Evolutionary conservation across 768 basidiomycete species (phyloP), one percentile per base, ranked within the genome.

Genomic region (Suillus ampliporus): DNA sequence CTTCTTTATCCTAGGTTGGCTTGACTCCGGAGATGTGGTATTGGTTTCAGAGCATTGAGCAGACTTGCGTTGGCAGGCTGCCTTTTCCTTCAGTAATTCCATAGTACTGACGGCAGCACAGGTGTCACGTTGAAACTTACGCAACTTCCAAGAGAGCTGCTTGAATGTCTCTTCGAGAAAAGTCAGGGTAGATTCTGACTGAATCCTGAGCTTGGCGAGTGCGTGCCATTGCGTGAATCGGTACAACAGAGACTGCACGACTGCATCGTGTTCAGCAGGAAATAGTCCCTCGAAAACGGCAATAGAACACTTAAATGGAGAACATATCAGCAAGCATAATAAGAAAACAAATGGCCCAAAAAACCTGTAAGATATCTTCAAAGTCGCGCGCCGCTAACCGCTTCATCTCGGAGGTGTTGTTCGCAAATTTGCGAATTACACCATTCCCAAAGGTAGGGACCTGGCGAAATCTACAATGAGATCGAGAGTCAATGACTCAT

Each of bases 271-370:
- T 5, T 26, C 58, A 26, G 69, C 64, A 17, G 68, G 68, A 9
- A 80, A 67, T 0, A 82, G 71, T 10, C 73, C 77, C 19, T 80
- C 77, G 53, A 79, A 77, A 17, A 68, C 74, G 1, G 80, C 77
- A 5, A 79, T 64, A 1, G 73, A 64, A 54, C 75, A 76, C 77
- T 78, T n/a, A 28, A 31, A 54, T 6, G 17, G 50, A 28, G 28
- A n/a, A 4, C 28, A n/a, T 13, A 9, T 17, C 17, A 41, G 17
- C 8, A 19, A 34, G 17, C n/a, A n/a, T n/a, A n/a, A n/a, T n/a
- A n/a, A n/a, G n/a, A n/a, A n/a, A n/a, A n/a, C n/a, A n/a, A n/a
- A n/a, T n/a, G n/a, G n/a, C n/a, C n/a, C n/a, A n/a, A 19, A 7
- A 9, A 44, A 73, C 72, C 67, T 73, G 66, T 5, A 76, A 58